Evolutionary conservation across 805 yeast genomes (phyloP), one percentile per base, ranked within the genome.

Genomic region (Saccharomycopsis babjevae): DNA sequence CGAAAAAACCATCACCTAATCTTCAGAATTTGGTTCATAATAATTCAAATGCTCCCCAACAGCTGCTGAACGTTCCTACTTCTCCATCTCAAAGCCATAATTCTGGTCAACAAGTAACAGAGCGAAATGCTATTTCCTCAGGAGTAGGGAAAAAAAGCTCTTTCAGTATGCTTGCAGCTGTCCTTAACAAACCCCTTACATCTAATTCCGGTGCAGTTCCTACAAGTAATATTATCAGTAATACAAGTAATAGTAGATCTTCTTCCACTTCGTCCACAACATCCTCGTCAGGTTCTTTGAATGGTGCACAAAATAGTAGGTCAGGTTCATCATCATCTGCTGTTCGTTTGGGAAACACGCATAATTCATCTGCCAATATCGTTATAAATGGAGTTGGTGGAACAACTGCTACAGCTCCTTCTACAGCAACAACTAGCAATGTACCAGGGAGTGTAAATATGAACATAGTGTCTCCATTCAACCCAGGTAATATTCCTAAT

Each of bases 181-280:
- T 46, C 1, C 52, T 46, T n/a, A 46, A 46, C 6, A 46, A 46
- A 22, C 52, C 52, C 3, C 52, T 46, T 8, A 25, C 52, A 8
- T 46, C 32, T 3, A 22, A 20, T 11, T 20, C 52, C 15, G 52
- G 16, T 7, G 15, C 16, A 22, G 6, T 46, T 20, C n/a, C 52
- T 22, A 13, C 52, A 46, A 28, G 52, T 10, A 46, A 46, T 46
- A 46, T 22, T 22, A 18, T 46, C 5, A 22, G 52, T 7, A 46
- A 46, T 46, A 46, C 32, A 46, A 46, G 52, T 25, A 46, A 46
- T 22, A 46, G 52, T 20, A 32, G 54, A 30, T 32, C 38, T 34
- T 54, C 61, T 3, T 39, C 61, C 1, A 39, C 61, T 34, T 46
- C 52, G 16, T 46, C 52, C 16, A 22, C 52, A 28, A 28, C 52